phyloP scores from a whole-genome alignment of 495 filamentous ascomycete species.

The Lepraria neglecta region DNA sequence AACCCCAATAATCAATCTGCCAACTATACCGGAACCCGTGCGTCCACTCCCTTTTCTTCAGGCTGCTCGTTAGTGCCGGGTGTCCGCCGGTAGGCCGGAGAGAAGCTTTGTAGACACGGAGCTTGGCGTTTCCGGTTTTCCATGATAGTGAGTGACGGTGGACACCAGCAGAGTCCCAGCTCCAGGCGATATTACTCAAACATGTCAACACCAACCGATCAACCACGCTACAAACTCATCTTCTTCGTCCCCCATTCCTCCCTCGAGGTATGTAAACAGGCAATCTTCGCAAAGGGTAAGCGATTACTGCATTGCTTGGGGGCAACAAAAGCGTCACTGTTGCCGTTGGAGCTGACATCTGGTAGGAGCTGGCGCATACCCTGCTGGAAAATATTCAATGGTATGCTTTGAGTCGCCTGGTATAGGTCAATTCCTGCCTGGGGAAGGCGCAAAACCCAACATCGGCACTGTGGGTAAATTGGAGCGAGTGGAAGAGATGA shows the following conservation, averaged over 20 bases:
- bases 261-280: conserved; percentile 41
- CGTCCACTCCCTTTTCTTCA: too few relatives aligned
- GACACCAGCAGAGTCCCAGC: not conserved
- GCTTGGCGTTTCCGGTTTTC: too few relatives aligned
- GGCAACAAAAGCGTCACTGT: not conserved
- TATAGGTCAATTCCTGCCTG: conserved; percentile 39
- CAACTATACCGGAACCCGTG: too few relatives aligned
- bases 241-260: conserved; percentile 42
- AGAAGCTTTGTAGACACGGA: too few relatives aligned
- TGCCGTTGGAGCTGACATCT: not conserved
- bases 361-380: conserved; percentile 40
- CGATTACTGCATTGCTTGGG: not conserved
- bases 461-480: conserved; percentile 37
- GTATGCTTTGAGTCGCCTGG: conserved; percentile 40
- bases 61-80: too few relatives aligned
- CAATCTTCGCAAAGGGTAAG: conserved; percentile 37
- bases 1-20: too few relatives aligned
- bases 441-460: conserved; percentile 37
- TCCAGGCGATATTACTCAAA: not conserved
- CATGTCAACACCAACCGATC: conserved; percentile 19
- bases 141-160: too few relatives aligned
- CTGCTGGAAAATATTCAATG: conserved; percentile 41
- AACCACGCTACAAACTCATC: conserved; percentile 43
- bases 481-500: conserved; percentile 48
- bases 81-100: too few relatives aligned